Conservation (phyloP, 805 yeast genomes). For the Myxozyma vanderwaltii region DNA sequence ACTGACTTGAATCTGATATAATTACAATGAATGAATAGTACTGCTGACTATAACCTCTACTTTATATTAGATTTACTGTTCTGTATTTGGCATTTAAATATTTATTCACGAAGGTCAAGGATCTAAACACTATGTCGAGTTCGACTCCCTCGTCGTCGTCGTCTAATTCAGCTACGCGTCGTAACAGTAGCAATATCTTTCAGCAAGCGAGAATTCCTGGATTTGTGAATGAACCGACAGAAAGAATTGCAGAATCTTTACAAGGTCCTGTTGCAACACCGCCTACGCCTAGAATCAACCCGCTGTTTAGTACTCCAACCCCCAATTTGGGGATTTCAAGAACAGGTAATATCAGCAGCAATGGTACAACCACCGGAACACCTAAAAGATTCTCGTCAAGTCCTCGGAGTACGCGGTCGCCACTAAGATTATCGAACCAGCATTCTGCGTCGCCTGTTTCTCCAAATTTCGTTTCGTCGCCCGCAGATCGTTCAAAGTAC, state of each 20-base stretch:
- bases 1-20: background rate
- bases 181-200: conserved; percentile 7
- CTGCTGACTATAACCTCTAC: too few relatives aligned
- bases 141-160: conserved; percentile 12
- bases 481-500: conserved; percentile 7
- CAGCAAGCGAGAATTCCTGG: conserved; percentile 5
- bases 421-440: background rate
- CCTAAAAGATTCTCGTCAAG: background rate
- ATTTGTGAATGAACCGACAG: background rate
- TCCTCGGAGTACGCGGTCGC: conserved; percentile 3
- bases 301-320: background rate
- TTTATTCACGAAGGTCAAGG: too few relatives aligned
- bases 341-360: too few relatives aligned
- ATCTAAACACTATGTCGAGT: too few relatives aligned
- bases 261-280: background rate
- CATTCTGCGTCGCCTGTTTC: background rate
- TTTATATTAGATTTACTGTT: too few relatives aligned
- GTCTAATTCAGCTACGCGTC: conserved; percentile 4
- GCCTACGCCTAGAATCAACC: background rate
- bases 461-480: background rate
- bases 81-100: too few relatives aligned
- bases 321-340: background rate
- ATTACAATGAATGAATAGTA: too few relatives aligned
- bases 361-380: background rate
- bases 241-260: background rate